Base-by-base conservation (phyloP, 257 asterid species). In the Nicotiana attenuata region DNA sequence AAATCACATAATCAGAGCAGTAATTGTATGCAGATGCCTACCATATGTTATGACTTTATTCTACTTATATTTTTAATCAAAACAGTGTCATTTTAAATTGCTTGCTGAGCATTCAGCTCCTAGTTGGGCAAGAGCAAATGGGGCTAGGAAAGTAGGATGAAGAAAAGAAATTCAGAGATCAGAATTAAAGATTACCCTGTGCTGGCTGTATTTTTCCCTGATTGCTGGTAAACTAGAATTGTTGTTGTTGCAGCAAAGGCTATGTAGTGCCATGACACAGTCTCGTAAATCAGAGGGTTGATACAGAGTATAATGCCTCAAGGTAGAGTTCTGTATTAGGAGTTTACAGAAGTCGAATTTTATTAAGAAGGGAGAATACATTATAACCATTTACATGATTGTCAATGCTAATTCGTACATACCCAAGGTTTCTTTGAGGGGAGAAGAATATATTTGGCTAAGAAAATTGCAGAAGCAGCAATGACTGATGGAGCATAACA, bases 191-290 rank as follows among this genome's bases (percentile, higher is more conserved):
- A 41, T 45, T 83, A 94, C 99, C 98, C 92, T 96, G 64, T 96
- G 99, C 83, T 96, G 99, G 69, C 98, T 92, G 88, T 96, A 96
- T 77, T 94, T 96, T 87, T 96, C 97, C 84, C 98, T 87, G 50
- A 94, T 80, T 35, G 99, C 98, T 29, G 97, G 97, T 80, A 94
- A 88, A 81, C 85, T 91, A 50, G 97, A 94, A 76, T 77, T 86
- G 53, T 41, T 67, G 81, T 85, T 83, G 17, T 80, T 69, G 81
- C 78, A 65, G 78, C 85, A 84, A n/a, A 87, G 87, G 76, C 67
- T 61, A 65, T 90, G 89, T 29, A 90, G 83, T 71, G 88, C 92
- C 87, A 69, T 59, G 19, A 84, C 89, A 82, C 93, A 90, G 17
- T 87, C 92, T 19, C 24, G 87, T 69, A 90, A 63, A 77, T 88